These are phyloP conservation scores for Exophiala sp. DNA, from an alignment of 2,329 filamentous ascomycete species.

Conservation along the genomic window DNA sequence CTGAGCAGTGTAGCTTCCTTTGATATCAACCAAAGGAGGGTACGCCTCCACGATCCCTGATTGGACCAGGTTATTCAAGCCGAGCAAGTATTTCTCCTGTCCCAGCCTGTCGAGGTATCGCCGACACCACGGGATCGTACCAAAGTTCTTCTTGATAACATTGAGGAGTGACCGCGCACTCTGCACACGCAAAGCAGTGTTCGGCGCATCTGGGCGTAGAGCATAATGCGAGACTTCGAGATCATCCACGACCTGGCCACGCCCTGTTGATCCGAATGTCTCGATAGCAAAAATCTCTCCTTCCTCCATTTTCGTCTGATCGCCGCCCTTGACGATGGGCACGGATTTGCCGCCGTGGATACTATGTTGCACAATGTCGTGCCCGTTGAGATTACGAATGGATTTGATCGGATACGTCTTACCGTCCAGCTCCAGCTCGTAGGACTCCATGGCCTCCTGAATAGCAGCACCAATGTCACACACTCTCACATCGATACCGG, in stretches of 20 bases:
- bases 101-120: constrained; percentile 90
- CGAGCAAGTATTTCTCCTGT: constrained; percentile 88
- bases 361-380: constrained; percentile 83
- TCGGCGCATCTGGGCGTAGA: constrained; percentile 66
- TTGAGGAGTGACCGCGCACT: constrained; percentile 82
- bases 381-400: constrained; percentile 82
- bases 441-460: constrained; percentile 90
- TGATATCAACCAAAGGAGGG: constrained; percentile 83
- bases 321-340: constrained; percentile 83
- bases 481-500: constrained; percentile 86
- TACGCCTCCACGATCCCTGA: constrained; percentile 86
- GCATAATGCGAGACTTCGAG: constrained; percentile 89
- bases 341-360: constrained; percentile 94
- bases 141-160: constrained; percentile 95
- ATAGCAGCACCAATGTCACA: constrained; percentile 79
- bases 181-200: constrained; percentile 70
- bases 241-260: constrained; percentile 81
- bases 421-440: constrained; percentile 80
- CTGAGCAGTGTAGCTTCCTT: constrained; percentile 91
- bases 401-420: constrained; percentile 75
- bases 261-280: constrained; percentile 91
- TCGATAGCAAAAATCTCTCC: constrained; percentile 94
- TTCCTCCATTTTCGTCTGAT: constrained; percentile 96
- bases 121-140: constrained; percentile 84
- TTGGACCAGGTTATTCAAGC: constrained; percentile 80